These are phyloP conservation scores for Nannizziopsis barbatae DNA, from an alignment of 2,329 filamentous ascomycete genomes.

Conservation along the genomic window DNA sequence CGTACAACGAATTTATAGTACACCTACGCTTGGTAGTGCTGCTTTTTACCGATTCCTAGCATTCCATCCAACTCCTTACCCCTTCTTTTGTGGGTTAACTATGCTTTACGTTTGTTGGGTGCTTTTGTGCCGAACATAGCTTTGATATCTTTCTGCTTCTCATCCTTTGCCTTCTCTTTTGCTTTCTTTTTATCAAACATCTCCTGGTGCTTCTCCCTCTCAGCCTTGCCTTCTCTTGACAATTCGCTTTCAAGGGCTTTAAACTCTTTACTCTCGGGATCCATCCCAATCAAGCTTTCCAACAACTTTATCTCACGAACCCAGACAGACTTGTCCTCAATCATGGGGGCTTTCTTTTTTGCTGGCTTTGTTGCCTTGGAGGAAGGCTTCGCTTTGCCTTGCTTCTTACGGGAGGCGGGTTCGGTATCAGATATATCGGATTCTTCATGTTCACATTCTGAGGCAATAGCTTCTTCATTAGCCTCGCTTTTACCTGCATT, in stretches of 20 bases:
- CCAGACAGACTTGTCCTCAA: slow-evolving; percentile 77
- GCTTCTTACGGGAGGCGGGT: slow-evolving; percentile 1
- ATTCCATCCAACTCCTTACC: slow-evolving; percentile 11
- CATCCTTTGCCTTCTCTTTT: slow-evolving; percentile 43
- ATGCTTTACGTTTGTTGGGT: slow-evolving; percentile 26
- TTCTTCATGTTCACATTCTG: slow-evolving; percentile 16
- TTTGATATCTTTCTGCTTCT: slow-evolving; percentile 35
- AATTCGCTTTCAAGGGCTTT: slow-evolving; percentile 52
- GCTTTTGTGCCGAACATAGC: slow-evolving; percentile 19
- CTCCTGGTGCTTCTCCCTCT: slow-evolving; percentile 63
- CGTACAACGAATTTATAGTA: no score
- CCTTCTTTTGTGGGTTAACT: slow-evolving; percentile 21
- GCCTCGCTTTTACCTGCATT: slow-evolving; percentile 14
- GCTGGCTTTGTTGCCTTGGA: slow-evolving; percentile 18
- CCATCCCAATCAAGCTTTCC: slow-evolving; percentile 76
- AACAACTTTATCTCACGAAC: slow-evolving; percentile 89
- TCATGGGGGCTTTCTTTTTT: slow-evolving; percentile 22
- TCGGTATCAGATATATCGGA: slow-evolving; percentile 10
- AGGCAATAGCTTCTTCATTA: slow-evolving; percentile 11
- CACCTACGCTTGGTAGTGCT: no score
- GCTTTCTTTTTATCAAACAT: slow-evolving; percentile 66
- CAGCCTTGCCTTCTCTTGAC: slow-evolving; percentile 54
- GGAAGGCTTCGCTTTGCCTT: not conserved
- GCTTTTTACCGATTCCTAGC: not conserved
- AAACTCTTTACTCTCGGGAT: slow-evolving; percentile 65